Conservation (phyloP, 306 rosid species). For the Prunus davidiana region DNA sequence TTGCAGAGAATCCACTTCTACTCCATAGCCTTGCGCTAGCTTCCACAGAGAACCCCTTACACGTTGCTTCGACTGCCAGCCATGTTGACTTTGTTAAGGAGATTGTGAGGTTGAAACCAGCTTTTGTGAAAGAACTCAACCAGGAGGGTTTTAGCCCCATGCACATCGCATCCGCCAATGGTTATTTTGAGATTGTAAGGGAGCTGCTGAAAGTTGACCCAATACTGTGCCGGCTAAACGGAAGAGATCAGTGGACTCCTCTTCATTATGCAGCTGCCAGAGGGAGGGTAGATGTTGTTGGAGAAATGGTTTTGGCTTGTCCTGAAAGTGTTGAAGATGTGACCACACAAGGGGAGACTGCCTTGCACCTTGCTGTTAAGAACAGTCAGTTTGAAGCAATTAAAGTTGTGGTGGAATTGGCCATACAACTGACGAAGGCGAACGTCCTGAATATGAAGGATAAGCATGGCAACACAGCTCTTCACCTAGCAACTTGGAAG, state of each 20-base stretch:
- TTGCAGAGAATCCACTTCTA: slow-evolving; percentile 12
- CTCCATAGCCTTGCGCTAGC: neutral
- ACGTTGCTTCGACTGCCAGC: slow-evolving; percentile 6
- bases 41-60: slow-evolving; percentile 16
- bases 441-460: slow-evolving; percentile 11
- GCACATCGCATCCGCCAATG: slow-evolving; percentile 33
- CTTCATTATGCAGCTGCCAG: slow-evolving; percentile 35
- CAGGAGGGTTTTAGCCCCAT: slow-evolving; percentile 26
- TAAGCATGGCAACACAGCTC: slow-evolving; percentile 23
- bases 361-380: slow-evolving; percentile 34
- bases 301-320: slow-evolving; percentile 27
- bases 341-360: slow-evolving; percentile 19
- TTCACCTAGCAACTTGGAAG: slow-evolving; percentile 36
- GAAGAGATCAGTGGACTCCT: slow-evolving; percentile 31
- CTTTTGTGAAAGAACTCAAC: slow-evolving; percentile 19
- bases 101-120: slow-evolving; percentile 15
- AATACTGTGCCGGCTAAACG: slow-evolving; percentile 21
- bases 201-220: slow-evolving; percentile 27
- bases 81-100: slow-evolving; percentile 22
- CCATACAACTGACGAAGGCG: slow-evolving; percentile 7
- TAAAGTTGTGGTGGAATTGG: slow-evolving; percentile 6
- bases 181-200: slow-evolving; percentile 25
- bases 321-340: slow-evolving; percentile 32
- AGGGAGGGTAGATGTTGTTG: slow-evolving; percentile 23
- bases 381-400: slow-evolving; percentile 23